phyloP scores from a whole-genome alignment of 1,284 basidiomycete genomes.

The Trametes sp. region DNA sequence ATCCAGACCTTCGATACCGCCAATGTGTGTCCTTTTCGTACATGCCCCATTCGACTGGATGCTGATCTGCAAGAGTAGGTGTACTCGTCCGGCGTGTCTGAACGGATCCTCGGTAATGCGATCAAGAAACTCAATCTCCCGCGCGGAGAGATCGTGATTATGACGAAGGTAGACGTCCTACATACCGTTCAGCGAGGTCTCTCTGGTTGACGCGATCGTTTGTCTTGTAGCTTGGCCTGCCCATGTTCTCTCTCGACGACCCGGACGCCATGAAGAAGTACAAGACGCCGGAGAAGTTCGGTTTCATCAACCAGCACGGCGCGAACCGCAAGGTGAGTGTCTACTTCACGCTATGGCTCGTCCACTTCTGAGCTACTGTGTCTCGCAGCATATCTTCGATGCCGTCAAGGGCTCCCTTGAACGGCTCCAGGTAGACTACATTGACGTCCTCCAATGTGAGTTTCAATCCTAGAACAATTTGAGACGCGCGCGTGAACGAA shows the following conservation, averaged over 20 bases:
- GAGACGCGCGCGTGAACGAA: too few relatives aligned
- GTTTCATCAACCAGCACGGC: slow-evolving; percentile 46
- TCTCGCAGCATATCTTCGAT: slow-evolving; percentile 68
- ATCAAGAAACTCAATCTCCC: slow-evolving; percentile 62
- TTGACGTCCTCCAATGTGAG: slow-evolving; percentile 69
- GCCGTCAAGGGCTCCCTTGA: slow-evolving; percentile 70
- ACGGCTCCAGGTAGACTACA: slow-evolving; percentile 73
- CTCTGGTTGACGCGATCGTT: slow-evolving; percentile 5
- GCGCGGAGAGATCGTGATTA: slow-evolving; percentile 62
- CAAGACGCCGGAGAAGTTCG: slow-evolving; percentile 22
- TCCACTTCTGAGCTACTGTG: too few relatives aligned
- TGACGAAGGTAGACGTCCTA: slow-evolving; percentile 54
- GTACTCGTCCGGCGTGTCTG: slow-evolving; percentile 55
- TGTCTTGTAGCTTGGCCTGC: slow-evolving; percentile 44
- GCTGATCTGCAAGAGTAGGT: slow-evolving; percentile 9
- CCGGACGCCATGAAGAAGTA: too few relatives aligned
- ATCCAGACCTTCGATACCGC: slow-evolving; percentile 35
- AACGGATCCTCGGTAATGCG: slow-evolving; percentile 65
- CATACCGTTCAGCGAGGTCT: too few relatives aligned
- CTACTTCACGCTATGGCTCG: too few relatives aligned
- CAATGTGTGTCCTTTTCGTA: neutral
- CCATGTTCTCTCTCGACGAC: neutral
- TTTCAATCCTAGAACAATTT: too few relatives aligned
- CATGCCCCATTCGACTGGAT: too few relatives aligned
- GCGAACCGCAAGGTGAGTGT: slow-evolving; percentile 36